Evolutionary conservation across 2,329 filamentous ascomycete species (phyloP), one percentile per base, ranked within the genome.

Genomic region (Fusarium illudens): DNA sequence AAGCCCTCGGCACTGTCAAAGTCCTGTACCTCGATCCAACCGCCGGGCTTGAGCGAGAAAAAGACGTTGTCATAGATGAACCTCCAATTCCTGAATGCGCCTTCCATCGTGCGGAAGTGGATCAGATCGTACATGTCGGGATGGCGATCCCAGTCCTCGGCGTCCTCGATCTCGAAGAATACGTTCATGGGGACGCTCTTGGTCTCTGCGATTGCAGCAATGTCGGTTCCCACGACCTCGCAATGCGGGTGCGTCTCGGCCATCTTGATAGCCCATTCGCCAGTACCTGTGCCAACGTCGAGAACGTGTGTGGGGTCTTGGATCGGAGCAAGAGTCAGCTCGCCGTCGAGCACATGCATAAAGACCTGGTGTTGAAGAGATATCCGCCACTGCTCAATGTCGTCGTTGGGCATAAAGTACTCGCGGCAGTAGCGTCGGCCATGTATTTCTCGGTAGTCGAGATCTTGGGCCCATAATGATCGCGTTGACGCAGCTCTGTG

Each of bases 321-420:
- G 6, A 85, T 73, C 4, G 80, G 79, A 7, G 81, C 80, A n/a
- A 79, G 79, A 20, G 80, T 84, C 32, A 83, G 73, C 60, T 83
- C 79, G 62, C 80, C 80, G 32, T 81, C 79, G 51, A 85, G 80
- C 15, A 82, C 77, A 57, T 84, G 83, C 6, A 89, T 77, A 71
- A 87, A 90, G 48, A 90, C 85, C 73, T 90, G 87, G 67, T 91
- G 88, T 36, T 87, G 80, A 54, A 91, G 81, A 60, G 86, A 84
- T 52, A 90, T 76, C 39, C 89, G 86, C 46, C 87, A 86, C 75
- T 90, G 87, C 73, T 91, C 89, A 46, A 83, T 78, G 46, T 90
- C 86, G 71, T 91, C 89, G 75, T 90, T 90, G 13, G 89, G 89
- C 83, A 90, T 89, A 75, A 83, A 88, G 72, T 90, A 91, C 32